Base-by-base conservation (phyloP, 2,329 filamentous ascomycete genomes). In the Plenodomus tracheiphilus region DNA sequence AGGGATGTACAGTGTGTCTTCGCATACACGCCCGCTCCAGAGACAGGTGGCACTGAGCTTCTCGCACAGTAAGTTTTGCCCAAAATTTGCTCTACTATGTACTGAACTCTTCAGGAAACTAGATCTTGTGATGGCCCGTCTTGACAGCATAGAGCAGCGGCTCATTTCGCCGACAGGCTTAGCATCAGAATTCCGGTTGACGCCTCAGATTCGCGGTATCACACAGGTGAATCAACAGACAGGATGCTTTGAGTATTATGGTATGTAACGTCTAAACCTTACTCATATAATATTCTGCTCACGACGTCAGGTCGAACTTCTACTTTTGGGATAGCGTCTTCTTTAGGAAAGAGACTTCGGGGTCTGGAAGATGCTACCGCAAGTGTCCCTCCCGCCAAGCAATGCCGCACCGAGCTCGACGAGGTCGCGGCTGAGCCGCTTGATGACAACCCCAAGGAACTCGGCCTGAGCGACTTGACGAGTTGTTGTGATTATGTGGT, bases 221-320 rank as follows among this genome's bases (percentile, higher is more conserved):
- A 28, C 34, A 16, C 30, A 43, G 30, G 22, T 43, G 11, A 43
- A 43, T 30, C 41, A 43, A 20, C 41, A 35, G 7, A 43, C 41
- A 8, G 41, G 41, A 19, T 43, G 41, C 15, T 36, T 43, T 17
- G 41, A 43, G 28, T 43, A 43, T 22, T 43, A 43, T 36, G 41
- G 41, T 35, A 43, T 20, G 19, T 36, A n/a, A 10, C 6, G 16
- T 17, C 6, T n/a, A 19, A 39, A 19, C 16, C 6, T 13, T 39
- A 19, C 37, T 19, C 7, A n/a, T 36, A 5, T 7, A 15, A 15
- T 7, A 6, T 6, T 25, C 22, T 10, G 5, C 22, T 25, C 22
- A 25, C 10, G 22, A 5, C 10, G 6, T 25, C 15, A 39, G 17
- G 30, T 18, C 41, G 11, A 36, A 43, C 11, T 16, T 36, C 28